Conservation (phyloP, 768 basidiomycete species). For the Naganishia antarctica region DNA sequence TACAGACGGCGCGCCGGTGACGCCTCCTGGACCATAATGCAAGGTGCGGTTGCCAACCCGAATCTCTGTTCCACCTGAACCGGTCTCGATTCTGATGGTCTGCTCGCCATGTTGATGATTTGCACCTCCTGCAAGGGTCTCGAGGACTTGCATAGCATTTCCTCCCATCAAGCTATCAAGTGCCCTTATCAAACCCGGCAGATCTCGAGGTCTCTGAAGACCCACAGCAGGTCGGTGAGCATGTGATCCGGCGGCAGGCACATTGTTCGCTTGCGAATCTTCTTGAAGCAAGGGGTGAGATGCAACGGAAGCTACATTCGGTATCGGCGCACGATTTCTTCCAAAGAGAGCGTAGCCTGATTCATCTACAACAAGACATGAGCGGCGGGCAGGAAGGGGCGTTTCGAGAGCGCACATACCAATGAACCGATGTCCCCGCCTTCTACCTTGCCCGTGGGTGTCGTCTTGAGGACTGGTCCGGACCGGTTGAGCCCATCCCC, state of each 20-base stretch:
- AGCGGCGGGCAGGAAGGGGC: neutral
- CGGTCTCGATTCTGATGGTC: conserved; percentile 64
- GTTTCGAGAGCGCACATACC: neutral
- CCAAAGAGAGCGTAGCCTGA: conserved; percentile 7
- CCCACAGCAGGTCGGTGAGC: neutral
- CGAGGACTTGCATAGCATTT: conserved; percentile 15
- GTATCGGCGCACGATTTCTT: neutral
- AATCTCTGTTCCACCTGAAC: conserved; percentile 1
- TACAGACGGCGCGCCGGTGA: neutral
- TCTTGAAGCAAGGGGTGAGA: conserved; percentile 25
- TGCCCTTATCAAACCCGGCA: conserved; percentile 17
- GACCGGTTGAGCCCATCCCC: conserved; percentile 33
- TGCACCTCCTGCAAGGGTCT: conserved; percentile 11
- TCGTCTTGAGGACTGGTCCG: conserved; percentile 19
- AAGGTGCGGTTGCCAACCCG: conserved; percentile 6
- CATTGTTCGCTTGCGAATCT: neutral
- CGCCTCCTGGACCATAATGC: conserved; percentile 13
- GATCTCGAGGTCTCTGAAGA: conserved; percentile 12
- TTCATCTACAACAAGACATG: neutral
- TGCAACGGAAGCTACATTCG: conserved; percentile 17
- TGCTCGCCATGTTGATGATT: conserved; percentile 52
- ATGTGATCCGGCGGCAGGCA: neutral
- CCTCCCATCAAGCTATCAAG: conserved; percentile 24
- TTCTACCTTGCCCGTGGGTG: neutral
- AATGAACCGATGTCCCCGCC: conserved; percentile 16